A percentile compares a stretch with the other conserved stretches of the same genome.
These are phyloP conservation scores for Striga asiatica DNA, from an alignment of 257 asterid genomes.

Conservation along the genomic window DNA sequence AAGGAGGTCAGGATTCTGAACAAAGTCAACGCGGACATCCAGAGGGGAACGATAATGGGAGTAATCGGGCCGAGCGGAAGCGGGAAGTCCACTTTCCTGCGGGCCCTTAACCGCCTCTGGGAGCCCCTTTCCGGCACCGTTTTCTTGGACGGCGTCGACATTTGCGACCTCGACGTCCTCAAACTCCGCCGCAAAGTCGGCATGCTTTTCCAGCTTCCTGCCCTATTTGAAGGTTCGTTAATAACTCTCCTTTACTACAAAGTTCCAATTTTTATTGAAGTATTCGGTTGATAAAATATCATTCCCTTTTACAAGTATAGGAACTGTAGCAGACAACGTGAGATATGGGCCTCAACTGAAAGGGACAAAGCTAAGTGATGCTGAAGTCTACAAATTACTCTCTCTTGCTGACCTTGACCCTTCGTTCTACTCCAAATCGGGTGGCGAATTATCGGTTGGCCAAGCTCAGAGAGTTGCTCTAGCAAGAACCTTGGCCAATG, in stretches of 20 bases:
- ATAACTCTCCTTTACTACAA: too few relatives aligned
- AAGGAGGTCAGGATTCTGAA: constrained; percentile 33
- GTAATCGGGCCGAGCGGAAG: constrained; percentile 78
- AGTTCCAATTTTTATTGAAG: too few relatives aligned
- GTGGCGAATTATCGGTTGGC: constrained; percentile 57
- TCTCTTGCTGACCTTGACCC: constrained; percentile 55
- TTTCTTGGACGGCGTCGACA: constrained; percentile 53
- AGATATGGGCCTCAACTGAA: constrained; percentile 57
- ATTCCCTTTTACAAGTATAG: constrained; percentile 12
- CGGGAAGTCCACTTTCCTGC: constrained; percentile 60
- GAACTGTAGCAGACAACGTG: constrained; percentile 55
- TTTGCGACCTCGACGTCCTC: constrained; percentile 54
- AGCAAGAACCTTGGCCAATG: constrained; percentile 73
- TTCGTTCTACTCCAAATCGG: constrained; percentile 40
- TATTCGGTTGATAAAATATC: neutral
- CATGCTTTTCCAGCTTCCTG: constrained; percentile 76
- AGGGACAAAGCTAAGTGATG: constrained; percentile 46
- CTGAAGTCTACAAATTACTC: constrained; percentile 40
- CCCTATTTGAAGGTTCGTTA: constrained; percentile 43
- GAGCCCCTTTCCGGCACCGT: constrained; percentile 51
- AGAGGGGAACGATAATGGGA: constrained; percentile 55
- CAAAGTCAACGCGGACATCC: constrained; percentile 46
- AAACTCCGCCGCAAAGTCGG: constrained; percentile 53
- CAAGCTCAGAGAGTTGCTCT: constrained; percentile 86
- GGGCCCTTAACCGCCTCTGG: constrained; percentile 68